phyloP scores from a whole-genome alignment of 2,329 filamentous ascomycete genomes.

The Colletotrichum sp. region DNA sequence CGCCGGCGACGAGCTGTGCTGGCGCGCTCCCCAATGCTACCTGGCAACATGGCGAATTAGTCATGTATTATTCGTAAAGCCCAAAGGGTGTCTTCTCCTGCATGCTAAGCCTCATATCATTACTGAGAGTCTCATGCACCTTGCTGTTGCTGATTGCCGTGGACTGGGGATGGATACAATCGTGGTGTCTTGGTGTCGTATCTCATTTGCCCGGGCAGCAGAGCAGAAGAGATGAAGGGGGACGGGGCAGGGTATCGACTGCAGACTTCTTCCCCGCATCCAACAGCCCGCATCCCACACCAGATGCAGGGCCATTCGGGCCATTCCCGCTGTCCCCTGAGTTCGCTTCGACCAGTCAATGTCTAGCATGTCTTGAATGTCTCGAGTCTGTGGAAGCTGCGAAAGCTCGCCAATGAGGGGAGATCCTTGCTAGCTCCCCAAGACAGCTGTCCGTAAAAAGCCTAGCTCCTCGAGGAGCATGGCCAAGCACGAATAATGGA shows the following conservation, averaged over 20 bases:
- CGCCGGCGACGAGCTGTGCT: background rate
- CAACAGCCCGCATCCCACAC: background rate
- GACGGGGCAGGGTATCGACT: background rate
- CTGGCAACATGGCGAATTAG: background rate
- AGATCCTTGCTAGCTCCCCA: background rate
- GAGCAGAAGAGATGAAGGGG: background rate
- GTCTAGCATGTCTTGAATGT: background rate
- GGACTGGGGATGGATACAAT: background rate
- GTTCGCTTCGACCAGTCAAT: background rate
- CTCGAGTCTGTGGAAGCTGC: background rate
- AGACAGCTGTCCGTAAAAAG: background rate
- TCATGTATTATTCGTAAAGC: background rate
- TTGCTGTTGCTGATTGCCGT: background rate
- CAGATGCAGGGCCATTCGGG: conserved; percentile 6
- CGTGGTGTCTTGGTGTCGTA: background rate
- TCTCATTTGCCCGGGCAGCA: background rate
- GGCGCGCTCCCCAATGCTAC: background rate
- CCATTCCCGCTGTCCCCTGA: background rate
- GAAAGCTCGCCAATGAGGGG: background rate
- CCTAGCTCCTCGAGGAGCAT: background rate
- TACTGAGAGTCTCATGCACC: background rate
- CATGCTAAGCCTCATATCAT: background rate
- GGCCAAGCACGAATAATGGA: conserved; percentile 1
- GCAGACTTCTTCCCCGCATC: background rate
- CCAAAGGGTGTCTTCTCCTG: background rate